Percentiles rank a stretch among this genome's conserved stretches.
Conservation (phyloP, 768 basidiomycete genomes). For the Lenzites betulinus region DNA sequence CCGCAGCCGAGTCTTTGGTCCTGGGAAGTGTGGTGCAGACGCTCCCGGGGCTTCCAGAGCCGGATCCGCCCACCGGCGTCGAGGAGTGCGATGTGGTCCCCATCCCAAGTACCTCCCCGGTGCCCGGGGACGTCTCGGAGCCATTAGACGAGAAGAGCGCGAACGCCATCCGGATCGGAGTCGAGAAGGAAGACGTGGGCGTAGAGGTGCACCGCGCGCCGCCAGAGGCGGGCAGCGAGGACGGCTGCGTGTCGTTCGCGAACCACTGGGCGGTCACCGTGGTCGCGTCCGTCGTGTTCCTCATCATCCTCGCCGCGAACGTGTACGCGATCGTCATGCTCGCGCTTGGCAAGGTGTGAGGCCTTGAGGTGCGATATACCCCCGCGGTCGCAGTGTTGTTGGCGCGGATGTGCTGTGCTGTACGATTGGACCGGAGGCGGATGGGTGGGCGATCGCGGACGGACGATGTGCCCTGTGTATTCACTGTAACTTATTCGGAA, state of each 20-base stretch:
- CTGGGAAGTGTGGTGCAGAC: too few species aligned
- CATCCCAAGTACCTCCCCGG: too few species aligned
- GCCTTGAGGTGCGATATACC: not conserved
- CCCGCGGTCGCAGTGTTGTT: too few species aligned
- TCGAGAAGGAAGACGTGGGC: not conserved
- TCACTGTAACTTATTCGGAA: too few species aligned
- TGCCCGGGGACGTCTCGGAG: too few species aligned
- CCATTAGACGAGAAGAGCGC: not conserved
- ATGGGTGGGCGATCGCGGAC: too few species aligned
- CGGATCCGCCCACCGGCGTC: too few species aligned
- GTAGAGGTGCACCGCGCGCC: conserved; percentile 20
- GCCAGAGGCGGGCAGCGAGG: conserved; percentile 11
- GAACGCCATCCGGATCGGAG: not conserved
- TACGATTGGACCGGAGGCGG: too few species aligned
- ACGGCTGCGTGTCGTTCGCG: conserved; percentile 58
- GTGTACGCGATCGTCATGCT: conserved; percentile 70
- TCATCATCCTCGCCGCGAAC: conserved; percentile 69
- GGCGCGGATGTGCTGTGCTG: not conserved
- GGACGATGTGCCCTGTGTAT: too few species aligned
- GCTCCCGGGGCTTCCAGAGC: not conserved
- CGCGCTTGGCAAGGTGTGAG: conserved; percentile 37
- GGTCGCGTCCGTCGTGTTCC: conserved; percentile 59
- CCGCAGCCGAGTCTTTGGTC: too few species aligned
- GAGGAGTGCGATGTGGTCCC: too few species aligned
- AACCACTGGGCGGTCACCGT: conserved; percentile 52